Evolutionary conservation across 139 green algal species (phyloP).

Genomic region (Ostreobium quekettii): DNA sequence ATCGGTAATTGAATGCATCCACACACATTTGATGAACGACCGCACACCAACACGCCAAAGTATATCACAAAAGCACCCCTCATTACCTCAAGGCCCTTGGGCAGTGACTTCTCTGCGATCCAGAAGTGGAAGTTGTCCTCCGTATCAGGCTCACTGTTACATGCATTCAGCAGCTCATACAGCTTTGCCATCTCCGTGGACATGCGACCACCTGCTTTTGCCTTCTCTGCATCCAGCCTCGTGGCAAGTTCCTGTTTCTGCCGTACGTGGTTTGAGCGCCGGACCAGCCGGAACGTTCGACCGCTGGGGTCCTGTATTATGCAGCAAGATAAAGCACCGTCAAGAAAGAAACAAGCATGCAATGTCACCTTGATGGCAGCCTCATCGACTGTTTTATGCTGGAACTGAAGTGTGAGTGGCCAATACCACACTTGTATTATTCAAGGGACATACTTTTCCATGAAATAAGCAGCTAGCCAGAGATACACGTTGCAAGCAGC

Average conservation of each 20-base stretch:
- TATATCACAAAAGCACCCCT: background rate
- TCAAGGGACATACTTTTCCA: too few species aligned
- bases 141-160: constrained; percentile 8
- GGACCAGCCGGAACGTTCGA: constrained; percentile 8
- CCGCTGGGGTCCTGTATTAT: constrained; percentile 16
- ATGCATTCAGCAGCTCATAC: background rate
- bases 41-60: too few species aligned
- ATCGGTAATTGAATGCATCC: too few species aligned
- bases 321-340: background rate
- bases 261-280: background rate
- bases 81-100: constrained; percentile 3
- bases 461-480: too few species aligned
- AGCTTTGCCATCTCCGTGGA: constrained; percentile 11
- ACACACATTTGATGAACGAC: too few species aligned
- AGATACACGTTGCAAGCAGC: too few species aligned
- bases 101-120: constrained; percentile 11
- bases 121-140: constrained; percentile 16
- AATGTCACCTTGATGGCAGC: background rate
- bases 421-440: too few species aligned
- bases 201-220: background rate
- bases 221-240: constrained; percentile 8
- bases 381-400: background rate
- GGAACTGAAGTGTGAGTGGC: too few species aligned
- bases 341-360: background rate
- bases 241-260: constrained; percentile 9